These are phyloP conservation scores for Cladosporium sp. DNA, from an alignment of 2,329 filamentous ascomycete genomes.

Conservation along the genomic window DNA sequence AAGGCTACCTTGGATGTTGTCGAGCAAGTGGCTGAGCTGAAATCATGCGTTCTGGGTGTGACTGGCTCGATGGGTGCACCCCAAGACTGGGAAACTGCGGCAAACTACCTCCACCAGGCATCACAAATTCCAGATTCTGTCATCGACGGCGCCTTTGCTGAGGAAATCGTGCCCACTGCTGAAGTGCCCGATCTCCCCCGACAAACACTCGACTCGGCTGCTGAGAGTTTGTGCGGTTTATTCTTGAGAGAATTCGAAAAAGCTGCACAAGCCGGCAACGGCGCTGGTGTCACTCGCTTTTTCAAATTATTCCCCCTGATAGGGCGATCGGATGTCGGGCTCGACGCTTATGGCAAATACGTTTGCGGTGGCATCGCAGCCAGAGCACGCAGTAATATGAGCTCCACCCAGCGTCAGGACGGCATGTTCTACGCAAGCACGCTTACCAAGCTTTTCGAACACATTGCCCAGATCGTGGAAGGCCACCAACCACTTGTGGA, in stretches of 20 bases:
- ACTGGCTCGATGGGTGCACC: conserved; percentile 95
- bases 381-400: conserved; percentile 74
- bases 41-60: conserved; percentile 91
- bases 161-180: conserved; percentile 87
- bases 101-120: conserved; percentile 79
- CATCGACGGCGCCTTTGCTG: conserved; percentile 77
- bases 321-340: conserved; percentile 76
- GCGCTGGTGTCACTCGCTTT: conserved; percentile 85
- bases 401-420: conserved; percentile 62
- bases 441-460: conserved; percentile 88
- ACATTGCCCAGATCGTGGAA: conserved; percentile 95
- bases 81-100: conserved; percentile 97
- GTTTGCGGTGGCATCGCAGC: conserved; percentile 92
- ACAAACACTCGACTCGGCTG: conserved; percentile 78
- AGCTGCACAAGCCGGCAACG: conserved; percentile 81
- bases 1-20: conserved; percentile 87
- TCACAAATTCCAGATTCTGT: conserved; percentile 76
- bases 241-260: conserved; percentile 95
- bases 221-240: conserved; percentile 81
- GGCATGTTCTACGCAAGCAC: conserved; percentile 88
- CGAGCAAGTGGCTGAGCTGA: conserved; percentile 93
- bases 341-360: conserved; percentile 93
- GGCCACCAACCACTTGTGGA: conserved; percentile 87
- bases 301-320: conserved; percentile 98
- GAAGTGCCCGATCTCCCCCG: conserved; percentile 91